Evolutionary conservation across 1,139 yeast genomes (phyloP), one percentile per base, ranked within the genome.

Genomic region (Geotrichum fermentans): DNA sequence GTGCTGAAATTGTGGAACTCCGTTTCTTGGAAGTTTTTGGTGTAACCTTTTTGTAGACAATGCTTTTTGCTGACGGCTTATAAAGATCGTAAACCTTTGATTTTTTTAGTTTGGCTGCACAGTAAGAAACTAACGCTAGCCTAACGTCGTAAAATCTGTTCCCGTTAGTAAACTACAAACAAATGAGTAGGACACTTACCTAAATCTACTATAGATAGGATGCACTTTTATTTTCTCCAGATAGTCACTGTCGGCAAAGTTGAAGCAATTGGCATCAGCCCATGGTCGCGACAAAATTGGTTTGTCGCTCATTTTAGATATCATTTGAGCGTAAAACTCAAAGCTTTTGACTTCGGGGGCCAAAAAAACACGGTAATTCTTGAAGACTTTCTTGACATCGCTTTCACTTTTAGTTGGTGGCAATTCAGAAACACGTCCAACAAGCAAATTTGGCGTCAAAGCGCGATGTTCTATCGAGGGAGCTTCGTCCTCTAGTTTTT

Each of bases 61-160:
- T 13, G 16, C 29, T 26, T 18, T 38, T 35, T 20, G 6, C 28
- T 6, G 22, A 28, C 1, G 47, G 43, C 16, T 39, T 30, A 21
- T 38, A 42, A 11, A 42, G 30, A 11, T 40, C 17, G 30, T 38
- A 43, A 20, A 14, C n/a, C 8, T 30, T 21, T 24, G 29, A 35
- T 18, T 26, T 26, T 8, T 28, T 24, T 35, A 47, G 16, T 8
- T 33, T 28, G 20, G 46, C 50, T 4, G 13, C 8, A 24, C 38
- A 20, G 6, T 22, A 24, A 10, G 50, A 47, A 7, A 29, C 18
- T 11, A 16, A 22, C 18, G 43, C 28, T 14, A 42, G 38, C 5
- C 24, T 32, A 11, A 43, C 44, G 28, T 47, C 43, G 21, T 47
- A 38, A 20, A 47, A 47, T 17, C 33, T 40, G 16, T 26, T 10